Base-by-base conservation (phyloP, 2,329 filamentous ascomycete genomes). In the Dothideomycetidae sp. region DNA sequence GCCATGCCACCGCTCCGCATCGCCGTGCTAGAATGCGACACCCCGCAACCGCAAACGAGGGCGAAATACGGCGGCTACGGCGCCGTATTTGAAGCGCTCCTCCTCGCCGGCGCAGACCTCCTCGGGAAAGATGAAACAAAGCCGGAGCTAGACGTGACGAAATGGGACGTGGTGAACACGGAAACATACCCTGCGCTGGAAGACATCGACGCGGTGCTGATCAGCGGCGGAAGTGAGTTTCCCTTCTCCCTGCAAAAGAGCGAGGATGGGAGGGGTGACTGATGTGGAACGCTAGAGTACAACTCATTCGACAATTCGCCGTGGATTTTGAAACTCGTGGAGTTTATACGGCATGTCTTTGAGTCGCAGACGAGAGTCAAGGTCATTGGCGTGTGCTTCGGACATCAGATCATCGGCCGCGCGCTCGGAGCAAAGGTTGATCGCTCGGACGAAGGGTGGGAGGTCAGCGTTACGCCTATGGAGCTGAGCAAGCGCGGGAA, bases 1-100 rank as follows among this genome's bases (percentile, higher is more conserved):
- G 9, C 28, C 11, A 3, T 10, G n/a, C 18, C 18, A 4, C 53
- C 57, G 29, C 62, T 88, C 47, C 78, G 81, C 39, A 78, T 94
- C 58, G 85, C 86, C 32, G 71, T 96, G 48, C 75, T 96, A 48
- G 83, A 93, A 66, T 79, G 81, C 64, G 88, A 93, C 60, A 81
- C 73, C 1, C 84, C 84, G 1, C 66, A 80, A 34, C 70, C 74
- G 1, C 59, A 69, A 30, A 72, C 78, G 26, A 62, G 71, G 38
- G 67, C 67, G 39, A 73, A 73, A 50, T 85, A 80, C 58, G 72
- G 74, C 36, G 68, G 68, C 42, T 94, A 93, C 60, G 73, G 75
- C 44, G 77, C 74, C 44, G 70, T 69, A 30, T 66, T 76, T 48
- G 61, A 64, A 42, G 60, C 60, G 12, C 58, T 67, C 29, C 62